Conservation (phyloP, 257 asterid genomes). For the Leptodermis oblonga region DNA sequence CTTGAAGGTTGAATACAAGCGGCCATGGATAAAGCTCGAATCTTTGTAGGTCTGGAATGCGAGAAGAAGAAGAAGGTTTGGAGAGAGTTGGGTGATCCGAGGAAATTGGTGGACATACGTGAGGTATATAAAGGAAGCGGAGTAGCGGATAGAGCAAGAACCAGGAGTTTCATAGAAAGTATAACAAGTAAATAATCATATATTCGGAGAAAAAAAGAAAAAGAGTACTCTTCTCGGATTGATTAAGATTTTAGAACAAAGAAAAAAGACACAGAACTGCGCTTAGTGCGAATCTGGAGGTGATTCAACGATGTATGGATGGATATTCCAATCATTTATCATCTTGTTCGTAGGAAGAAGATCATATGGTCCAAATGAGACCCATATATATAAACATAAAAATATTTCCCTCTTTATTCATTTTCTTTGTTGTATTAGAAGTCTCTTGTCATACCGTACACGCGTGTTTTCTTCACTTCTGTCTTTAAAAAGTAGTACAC, state of each 20-base stretch:
- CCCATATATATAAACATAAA: too few species aligned
- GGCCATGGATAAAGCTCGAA: slow-evolving; percentile 41
- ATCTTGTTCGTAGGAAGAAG: too few species aligned
- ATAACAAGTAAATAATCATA: background rate
- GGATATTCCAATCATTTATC: too few species aligned
- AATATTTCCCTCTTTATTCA: too few species aligned
- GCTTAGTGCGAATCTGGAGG: background rate
- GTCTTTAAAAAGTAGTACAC: too few species aligned
- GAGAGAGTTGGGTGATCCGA: slow-evolving; percentile 24
- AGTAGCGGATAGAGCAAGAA: slow-evolving; percentile 7
- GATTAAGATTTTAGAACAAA: background rate
- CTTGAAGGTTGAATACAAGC: slow-evolving; percentile 59
- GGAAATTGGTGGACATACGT: slow-evolving; percentile 45
- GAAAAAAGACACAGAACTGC: too few species aligned
- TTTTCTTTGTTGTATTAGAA: too few species aligned
- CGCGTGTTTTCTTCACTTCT: too few species aligned
- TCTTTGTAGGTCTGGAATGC: slow-evolving; percentile 8
- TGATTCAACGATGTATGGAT: too few species aligned
- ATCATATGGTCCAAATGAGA: too few species aligned
- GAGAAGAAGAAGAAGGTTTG: slow-evolving; percentile 7
- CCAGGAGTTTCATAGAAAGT: slow-evolving; percentile 10
- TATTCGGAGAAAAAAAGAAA: background rate
- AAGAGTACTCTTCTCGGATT: too few species aligned
- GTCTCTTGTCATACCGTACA: too few species aligned
- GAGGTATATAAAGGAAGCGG: slow-evolving; percentile 18